Evolutionary conservation across 2,329 filamentous ascomycete species (phyloP).

Genomic region (Pseudohalonectria lignicola): DNA sequence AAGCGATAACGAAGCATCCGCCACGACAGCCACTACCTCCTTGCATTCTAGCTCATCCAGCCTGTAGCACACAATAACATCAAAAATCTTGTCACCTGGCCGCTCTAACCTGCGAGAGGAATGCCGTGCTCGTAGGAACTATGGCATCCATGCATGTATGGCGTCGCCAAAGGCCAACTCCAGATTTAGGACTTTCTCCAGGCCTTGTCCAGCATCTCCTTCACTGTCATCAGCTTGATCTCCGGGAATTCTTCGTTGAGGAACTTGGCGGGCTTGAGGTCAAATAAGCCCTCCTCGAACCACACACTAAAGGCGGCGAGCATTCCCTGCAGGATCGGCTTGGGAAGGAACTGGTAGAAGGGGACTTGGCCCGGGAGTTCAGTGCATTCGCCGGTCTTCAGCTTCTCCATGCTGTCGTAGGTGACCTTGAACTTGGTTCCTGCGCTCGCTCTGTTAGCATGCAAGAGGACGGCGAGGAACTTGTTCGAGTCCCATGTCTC

Average conservation of each 20-base stretch:
- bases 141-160: no score
- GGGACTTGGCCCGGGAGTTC: constrained; percentile 8
- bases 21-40: no score
- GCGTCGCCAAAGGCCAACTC: no score
- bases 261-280: constrained; percentile 1
- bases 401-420: constrained; percentile 19
- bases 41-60: no score
- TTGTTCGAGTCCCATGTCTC: neutral
- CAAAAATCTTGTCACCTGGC: no score
- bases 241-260: constrained; percentile 7
- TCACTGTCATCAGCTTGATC: constrained; percentile 6
- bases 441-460: no score
- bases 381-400: constrained; percentile 18
- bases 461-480: no score
- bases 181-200: constrained; percentile 4
- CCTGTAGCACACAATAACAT: no score
- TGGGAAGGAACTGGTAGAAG: constrained; percentile 6
- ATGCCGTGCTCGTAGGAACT: no score
- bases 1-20: no score
- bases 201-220: constrained; percentile 4
- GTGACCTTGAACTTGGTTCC: constrained; percentile 19
- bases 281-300: constrained; percentile 5
- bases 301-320: constrained; percentile 4
- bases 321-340: constrained; percentile 4
- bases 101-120: no score